Base-by-base conservation (phyloP, 768 basidiomycete genomes). In the Suillus hirtellus region DNA sequence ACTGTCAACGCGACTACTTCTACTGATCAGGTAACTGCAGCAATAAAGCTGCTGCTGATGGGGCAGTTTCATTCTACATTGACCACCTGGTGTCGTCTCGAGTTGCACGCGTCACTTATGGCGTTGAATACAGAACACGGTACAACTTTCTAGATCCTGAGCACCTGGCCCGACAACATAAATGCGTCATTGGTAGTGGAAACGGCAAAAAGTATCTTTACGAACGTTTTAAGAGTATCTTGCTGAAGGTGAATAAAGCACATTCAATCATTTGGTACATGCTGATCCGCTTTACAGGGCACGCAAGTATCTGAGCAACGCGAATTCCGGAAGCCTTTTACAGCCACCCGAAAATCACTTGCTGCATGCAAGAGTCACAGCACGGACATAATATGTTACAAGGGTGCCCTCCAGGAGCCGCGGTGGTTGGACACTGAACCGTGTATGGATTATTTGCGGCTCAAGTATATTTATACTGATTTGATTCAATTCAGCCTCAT, bases 21-120 rank as follows among this genome's bases (percentile, higher is more conserved):
- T 59, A 14, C 59, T 73, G 43, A 49, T 21, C 15, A 17, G 7
- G 1, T 40, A 19, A 35, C 12, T 56, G 6, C 56, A 81, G 80
- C 2, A 75, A 74, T 59, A 84, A 76, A 72, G 84, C 82, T 0
- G 82, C 85, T 15, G 82, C 85, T 1, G 81, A 85, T 65, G 84
- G 85, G 0, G 81, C 77, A 0, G 66, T 77, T 5, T 73, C 70
- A 14, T 78, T 67, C 63, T 75, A 73, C 44, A 59, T 85, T 2
- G 81, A 85, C 53, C 80, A 80, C 63, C 77, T 78, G 21, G 82
- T 85, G 14, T 72, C 76, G 0, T 73, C 75, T 14, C 78, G 83
- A 42, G 73, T 83, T 0, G 74, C 82, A 6, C 79, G 75, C 60
- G 66, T 73, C 60, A 80, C 80, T 0, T 81, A 79, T 42, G 80